phyloP scores from a whole-genome alignment of 1,284 basidiomycete species.

The Austroboletus niveus region DNA sequence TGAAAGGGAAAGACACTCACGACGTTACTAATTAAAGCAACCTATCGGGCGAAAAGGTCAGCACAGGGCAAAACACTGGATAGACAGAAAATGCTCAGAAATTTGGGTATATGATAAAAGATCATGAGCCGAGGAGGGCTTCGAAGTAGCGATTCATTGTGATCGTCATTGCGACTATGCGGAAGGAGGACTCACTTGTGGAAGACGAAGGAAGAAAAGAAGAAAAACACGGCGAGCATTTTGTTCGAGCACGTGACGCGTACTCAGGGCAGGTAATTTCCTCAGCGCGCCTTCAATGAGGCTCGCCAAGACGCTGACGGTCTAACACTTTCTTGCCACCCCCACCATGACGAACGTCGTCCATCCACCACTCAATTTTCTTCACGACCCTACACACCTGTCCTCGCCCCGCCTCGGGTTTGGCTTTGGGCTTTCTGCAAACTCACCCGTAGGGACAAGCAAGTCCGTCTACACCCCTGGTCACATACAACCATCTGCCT shows the following conservation, averaged over 20 bases:
- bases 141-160: conserved; percentile 84
- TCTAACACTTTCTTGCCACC: conserved; percentile 25
- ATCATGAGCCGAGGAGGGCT: conserved; percentile 62
- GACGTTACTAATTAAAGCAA: background rate
- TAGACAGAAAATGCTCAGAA: conserved; percentile 54
- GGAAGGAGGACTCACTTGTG: conserved; percentile 19
- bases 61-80: conserved; percentile 2
- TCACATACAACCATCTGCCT: conserved; percentile 45
- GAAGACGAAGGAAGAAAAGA: background rate
- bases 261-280: conserved; percentile 25
- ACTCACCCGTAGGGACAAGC: conserved; percentile 37
- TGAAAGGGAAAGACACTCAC: conserved; percentile 39
- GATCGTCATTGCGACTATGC: conserved; percentile 52
- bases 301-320: conserved; percentile 11
- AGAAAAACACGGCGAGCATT: conserved; percentile 26
- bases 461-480: conserved; percentile 34
- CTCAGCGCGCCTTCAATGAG: conserved; percentile 16
- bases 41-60: conserved; percentile 7
- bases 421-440: conserved; percentile 59
- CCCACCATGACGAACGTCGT: conserved; percentile 69
- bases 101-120: conserved; percentile 79
- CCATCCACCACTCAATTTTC: conserved; percentile 63
- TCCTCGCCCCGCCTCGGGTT: conserved; percentile 66
- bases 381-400: conserved; percentile 57
- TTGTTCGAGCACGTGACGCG: conserved; percentile 26